phyloP scores from a whole-genome alignment of 441 rosid genomes.

The Erodium trifolium region DNA sequence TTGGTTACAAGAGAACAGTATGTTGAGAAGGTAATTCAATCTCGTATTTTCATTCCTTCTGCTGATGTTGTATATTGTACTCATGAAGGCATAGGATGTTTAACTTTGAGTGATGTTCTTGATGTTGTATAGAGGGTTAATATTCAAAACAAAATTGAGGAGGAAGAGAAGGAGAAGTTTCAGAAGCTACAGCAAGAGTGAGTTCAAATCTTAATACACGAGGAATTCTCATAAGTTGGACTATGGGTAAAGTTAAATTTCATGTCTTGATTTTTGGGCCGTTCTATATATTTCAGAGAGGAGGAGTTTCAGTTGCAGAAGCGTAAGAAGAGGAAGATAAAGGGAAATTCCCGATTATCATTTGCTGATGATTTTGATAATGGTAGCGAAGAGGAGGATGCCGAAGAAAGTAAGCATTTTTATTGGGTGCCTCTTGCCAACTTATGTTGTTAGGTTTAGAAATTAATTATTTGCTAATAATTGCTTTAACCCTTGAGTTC shows the following conservation, averaged over 20 bases:
- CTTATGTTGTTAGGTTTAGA: neutral
- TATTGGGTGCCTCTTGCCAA: neutral
- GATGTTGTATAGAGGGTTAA: slow-evolving; percentile 57
- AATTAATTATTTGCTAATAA: neutral
- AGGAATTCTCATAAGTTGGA: no score
- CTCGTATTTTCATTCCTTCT: neutral
- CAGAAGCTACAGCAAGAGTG: slow-evolving; percentile 85
- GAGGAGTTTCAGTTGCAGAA: slow-evolving; percentile 78
- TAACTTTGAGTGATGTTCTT: neutral
- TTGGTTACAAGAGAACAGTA: slow-evolving; percentile 1
- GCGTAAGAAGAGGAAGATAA: slow-evolving; percentile 56
- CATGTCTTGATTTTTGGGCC: neutral
- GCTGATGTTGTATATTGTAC: neutral
- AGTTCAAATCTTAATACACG: slow-evolving; percentile 18
- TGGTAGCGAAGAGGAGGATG: slow-evolving; percentile 68
- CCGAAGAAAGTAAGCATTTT: slow-evolving; percentile 39
- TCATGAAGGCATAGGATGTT: slow-evolving; percentile 1
- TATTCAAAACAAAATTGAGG: slow-evolving; percentile 85
- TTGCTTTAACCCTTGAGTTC: neutral
- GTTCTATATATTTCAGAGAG: slow-evolving; percentile 39
- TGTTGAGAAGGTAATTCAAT: neutral
- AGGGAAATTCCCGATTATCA: slow-evolving; percentile 67
- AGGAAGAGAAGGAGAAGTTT: slow-evolving; percentile 95
- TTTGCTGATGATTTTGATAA: slow-evolving; percentile 77
- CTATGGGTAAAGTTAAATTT: neutral